Conservation (phyloP, 768 basidiomycete species). For the Trametes cingulata region DNA sequence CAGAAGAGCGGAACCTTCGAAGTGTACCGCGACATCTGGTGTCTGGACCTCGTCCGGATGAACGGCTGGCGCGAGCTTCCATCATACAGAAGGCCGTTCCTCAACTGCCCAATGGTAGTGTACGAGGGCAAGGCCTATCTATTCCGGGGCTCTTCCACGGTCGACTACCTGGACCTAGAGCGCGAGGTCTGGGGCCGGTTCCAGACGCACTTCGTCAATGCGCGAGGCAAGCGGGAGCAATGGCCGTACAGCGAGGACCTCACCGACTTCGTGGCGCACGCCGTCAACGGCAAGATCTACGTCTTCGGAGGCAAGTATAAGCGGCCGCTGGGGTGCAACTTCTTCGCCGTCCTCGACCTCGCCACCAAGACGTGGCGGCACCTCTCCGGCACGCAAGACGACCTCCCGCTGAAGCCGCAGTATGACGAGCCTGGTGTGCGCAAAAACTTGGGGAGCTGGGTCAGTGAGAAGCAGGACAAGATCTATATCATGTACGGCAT, state of each 20-base stretch:
- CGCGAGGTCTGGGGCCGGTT: conserved; percentile 37
- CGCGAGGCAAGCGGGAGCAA: conserved; percentile 4
- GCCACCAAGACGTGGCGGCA: conserved; percentile 35
- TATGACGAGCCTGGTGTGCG: conserved; percentile 36
- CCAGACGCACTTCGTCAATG: conserved; percentile 27
- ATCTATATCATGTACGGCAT: conserved; percentile 40
- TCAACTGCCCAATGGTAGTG: conserved; percentile 21
- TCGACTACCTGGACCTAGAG: conserved; percentile 41
- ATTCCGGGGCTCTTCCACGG: conserved; percentile 33
- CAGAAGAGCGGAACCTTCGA: conserved; percentile 16
- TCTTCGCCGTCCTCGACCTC: conserved; percentile 41
- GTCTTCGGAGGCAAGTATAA: conserved; percentile 40
- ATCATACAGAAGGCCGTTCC: conserved; percentile 8
- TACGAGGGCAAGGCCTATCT: conserved; percentile 38
- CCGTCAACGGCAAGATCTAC: conserved; percentile 36
- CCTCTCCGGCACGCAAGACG: conserved; percentile 22
- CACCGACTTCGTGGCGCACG: conserved; percentile 19
- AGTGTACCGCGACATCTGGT: conserved; percentile 22
- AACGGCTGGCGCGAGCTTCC: conserved; percentile 24
- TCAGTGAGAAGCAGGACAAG: conserved; percentile 29
- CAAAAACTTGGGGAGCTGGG: conserved; percentile 39
- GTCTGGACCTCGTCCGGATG: conserved; percentile 21
- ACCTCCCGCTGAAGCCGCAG: conserved; percentile 18
- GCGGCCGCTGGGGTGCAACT: conserved; percentile 37
- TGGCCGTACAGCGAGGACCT: conserved; percentile 18